Evolutionary conservation across 2,329 filamentous ascomycete genomes (phyloP).

Genomic region (Penicillium sp.): DNA sequence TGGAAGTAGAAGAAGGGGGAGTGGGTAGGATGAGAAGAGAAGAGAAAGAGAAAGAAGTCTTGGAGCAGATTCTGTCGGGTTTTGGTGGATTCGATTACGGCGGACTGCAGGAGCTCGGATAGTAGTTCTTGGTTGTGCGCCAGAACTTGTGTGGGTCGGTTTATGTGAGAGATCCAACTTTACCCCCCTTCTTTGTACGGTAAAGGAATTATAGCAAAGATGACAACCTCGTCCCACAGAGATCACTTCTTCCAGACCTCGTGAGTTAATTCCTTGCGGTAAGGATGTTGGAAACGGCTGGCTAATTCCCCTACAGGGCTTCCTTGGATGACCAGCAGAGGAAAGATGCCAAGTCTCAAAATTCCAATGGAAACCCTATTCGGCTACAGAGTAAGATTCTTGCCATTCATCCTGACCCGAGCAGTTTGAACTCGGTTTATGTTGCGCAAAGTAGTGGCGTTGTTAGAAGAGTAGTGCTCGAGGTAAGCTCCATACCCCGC

Average conservation of each 20-base stretch:
- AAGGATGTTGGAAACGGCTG: background rate
- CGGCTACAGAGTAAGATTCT: slow-evolving; percentile 82
- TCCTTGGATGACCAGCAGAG: slow-evolving; percentile 54
- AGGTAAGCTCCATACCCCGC: slow-evolving; percentile 60
- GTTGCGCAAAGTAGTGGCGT: slow-evolving; percentile 85
- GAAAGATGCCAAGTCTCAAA: slow-evolving; percentile 73
- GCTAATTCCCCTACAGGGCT: slow-evolving; percentile 38
- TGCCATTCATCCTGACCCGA: slow-evolving; percentile 68
- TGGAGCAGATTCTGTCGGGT: slow-evolving; percentile 28
- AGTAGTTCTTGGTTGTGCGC: slow-evolving; percentile 27
- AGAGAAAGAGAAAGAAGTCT: slow-evolving; percentile 20
- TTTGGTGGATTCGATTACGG: slow-evolving; percentile 37
- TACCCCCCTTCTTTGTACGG: background rate
- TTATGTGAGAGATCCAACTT: slow-evolving; percentile 12
- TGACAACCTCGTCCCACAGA: slow-evolving; percentile 70
- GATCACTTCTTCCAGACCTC: slow-evolving; percentile 92
- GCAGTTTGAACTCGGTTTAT: slow-evolving; percentile 63
- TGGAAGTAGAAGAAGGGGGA: slow-evolving; percentile 18
- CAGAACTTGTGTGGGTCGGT: slow-evolving; percentile 1
- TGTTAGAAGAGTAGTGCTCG: slow-evolving; percentile 70
- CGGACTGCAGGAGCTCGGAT: slow-evolving; percentile 29
- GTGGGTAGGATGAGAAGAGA: slow-evolving; percentile 23
- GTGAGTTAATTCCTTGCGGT: slow-evolving; percentile 51
- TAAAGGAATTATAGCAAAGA: slow-evolving; percentile 27
- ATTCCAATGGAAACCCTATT: slow-evolving; percentile 80